Conservation (phyloP, 345 rosid species). For the Corchorus capsularis region DNA sequence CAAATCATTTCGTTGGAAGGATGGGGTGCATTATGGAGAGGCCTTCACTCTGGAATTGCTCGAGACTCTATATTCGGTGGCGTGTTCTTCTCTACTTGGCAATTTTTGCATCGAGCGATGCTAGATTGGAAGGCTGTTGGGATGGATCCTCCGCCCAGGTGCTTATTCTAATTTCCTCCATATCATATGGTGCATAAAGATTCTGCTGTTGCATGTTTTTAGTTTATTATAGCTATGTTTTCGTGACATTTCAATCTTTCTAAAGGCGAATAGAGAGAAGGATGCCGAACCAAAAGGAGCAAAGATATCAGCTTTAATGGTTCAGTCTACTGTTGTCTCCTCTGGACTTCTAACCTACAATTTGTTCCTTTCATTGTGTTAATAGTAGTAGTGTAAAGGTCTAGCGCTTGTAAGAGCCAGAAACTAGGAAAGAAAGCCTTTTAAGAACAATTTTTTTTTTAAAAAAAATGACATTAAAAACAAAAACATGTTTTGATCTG, state of each 20-base stretch:
- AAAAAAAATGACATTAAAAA: not conserved
- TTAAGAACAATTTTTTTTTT: too few relatives aligned
- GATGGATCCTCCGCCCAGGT: slow-evolving; percentile 89
- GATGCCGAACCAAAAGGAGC: not conserved
- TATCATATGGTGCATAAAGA: not conserved
- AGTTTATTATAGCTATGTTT: not conserved
- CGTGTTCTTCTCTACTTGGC: slow-evolving; percentile 86
- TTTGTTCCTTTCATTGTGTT: not conserved
- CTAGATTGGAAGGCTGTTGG: slow-evolving; percentile 85
- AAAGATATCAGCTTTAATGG: not conserved
- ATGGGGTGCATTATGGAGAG: slow-evolving; percentile 76
- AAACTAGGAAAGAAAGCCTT: not conserved
- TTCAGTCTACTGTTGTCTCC: not conserved
- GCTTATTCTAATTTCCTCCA: slow-evolving; percentile 8
- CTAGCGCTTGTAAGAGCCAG: not conserved
- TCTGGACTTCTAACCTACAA: not conserved
- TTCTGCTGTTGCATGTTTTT: not conserved
- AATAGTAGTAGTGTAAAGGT: not conserved
- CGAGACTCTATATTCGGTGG: slow-evolving; percentile 86
- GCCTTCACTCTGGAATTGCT: slow-evolving; percentile 67
- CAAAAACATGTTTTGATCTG: not conserved
- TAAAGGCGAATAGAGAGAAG: not conserved
- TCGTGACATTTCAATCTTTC: not conserved
- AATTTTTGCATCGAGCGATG: slow-evolving; percentile 72
- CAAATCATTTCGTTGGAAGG: slow-evolving; percentile 85